Conservation (phyloP, 2,329 filamentous ascomycete genomes). For the Plectosphaerella plurivora region DNA sequence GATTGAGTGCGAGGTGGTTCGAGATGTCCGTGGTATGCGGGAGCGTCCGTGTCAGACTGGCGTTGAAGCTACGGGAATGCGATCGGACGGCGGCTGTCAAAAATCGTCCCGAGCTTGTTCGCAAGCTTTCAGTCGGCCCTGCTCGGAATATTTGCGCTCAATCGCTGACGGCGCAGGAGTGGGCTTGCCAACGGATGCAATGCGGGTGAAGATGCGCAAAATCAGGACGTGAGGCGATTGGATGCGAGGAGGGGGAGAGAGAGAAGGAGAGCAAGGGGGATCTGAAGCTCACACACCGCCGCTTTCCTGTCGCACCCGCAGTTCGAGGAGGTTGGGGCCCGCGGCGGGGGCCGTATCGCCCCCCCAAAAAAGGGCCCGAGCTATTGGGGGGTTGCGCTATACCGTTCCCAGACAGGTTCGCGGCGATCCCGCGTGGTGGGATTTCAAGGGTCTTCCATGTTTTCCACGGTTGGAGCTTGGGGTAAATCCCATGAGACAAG, state of each 20-base stretch:
- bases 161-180: neutral
- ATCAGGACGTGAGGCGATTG: slow-evolving; percentile 2
- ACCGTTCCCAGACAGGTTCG: neutral
- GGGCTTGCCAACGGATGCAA: slow-evolving; percentile 1
- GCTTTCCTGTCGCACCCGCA: neutral
- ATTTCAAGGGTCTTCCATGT: neutral
- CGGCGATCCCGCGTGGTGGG: neutral
- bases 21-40: neutral
- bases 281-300: neutral
- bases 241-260: neutral
- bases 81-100: neutral
- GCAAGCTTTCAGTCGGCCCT: too few species aligned
- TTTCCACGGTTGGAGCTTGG: neutral
- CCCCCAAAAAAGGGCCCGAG: too few species aligned
- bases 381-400: too few species aligned
- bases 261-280: neutral
- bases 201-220: slow-evolving; percentile 3
- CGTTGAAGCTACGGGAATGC: neutral
- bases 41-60: neutral
- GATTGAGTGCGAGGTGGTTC: neutral
- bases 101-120: too few species aligned
- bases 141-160: too few species aligned
- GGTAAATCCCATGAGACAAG: neutral
- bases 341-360: neutral
- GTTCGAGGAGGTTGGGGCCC: slow-evolving; percentile 1